Base-by-base conservation (phyloP, 1,284 basidiomycete species). In the Xerocomus minutiporus region DNA sequence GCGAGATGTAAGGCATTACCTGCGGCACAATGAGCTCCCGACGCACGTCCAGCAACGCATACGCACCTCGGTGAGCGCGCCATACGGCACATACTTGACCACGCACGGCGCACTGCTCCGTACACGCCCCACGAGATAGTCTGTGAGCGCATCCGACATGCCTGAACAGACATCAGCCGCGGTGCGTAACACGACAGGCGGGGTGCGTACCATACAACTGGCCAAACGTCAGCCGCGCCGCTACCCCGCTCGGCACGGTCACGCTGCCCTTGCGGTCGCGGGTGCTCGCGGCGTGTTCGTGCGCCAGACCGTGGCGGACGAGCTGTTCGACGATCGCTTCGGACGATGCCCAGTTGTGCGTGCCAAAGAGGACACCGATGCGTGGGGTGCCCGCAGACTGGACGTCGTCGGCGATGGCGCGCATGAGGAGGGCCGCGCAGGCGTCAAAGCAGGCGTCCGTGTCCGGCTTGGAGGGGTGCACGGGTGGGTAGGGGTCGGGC, bases 41-140 rank as follows among this genome's bases (percentile, higher is more conserved):
- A 5, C 20, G 11, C 4, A 7, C 5, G 2, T 17, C 25, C 9
- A 38, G 1, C 5, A 11, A n/a, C 1, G 1, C 2, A 17, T 7
- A 51, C 61, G 2, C 41, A 83, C 85, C 61, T 90, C 88, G 11
- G 74, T 73, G n/a, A 91, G 73, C n/a, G 79, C 78, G 9, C 92
- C 91, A 61, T 94, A 95, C 0, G 92, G 91, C 17, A 93, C 76
- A 65, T 91, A 89, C 77, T 93, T 94, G 71, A 92, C 78, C 1
- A 90, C 82, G 54, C 91, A 80, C 0, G 91, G 92, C 12, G 80
- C 73, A 5, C 70, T 66, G 4, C 81, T 76, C 45, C 73, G 74
- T 20, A 83, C 84, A 41, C 75, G 76, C 8, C 73, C 70, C 7
- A 83, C 82, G 29, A 95, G 74, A 56, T 81, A 77, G 59, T 88